Evolutionary conservation across 768 basidiomycete species (phyloP).

Genomic region (Suillus placidus): DNA sequence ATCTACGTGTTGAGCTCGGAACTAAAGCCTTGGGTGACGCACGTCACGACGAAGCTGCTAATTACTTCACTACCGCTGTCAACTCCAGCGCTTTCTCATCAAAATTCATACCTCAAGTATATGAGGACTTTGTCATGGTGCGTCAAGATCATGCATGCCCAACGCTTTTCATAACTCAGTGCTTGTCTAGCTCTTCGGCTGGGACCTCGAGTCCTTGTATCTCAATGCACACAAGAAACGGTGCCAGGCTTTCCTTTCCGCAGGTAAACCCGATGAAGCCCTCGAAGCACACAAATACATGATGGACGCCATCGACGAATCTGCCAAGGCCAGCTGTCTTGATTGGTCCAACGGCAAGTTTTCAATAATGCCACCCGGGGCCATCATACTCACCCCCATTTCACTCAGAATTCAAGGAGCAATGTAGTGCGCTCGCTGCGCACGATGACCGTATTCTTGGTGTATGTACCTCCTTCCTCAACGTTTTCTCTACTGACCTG

Average conservation of each 20-base stretch:
- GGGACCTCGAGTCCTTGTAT: neutral
- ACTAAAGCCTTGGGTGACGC: neutral
- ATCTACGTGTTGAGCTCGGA: neutral
- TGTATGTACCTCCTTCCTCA: neutral
- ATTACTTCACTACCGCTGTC: neutral
- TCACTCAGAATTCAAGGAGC: neutral
- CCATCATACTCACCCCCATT: neutral
- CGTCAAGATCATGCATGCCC: neutral
- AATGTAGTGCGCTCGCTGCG: neutral
- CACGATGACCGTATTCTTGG: neutral
- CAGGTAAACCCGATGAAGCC: neutral
- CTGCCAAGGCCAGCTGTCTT: neutral
- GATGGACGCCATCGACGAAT: neutral
- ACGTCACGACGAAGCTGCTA: neutral
- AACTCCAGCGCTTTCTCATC: neutral
- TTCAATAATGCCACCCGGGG: neutral
- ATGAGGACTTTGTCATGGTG: neutral
- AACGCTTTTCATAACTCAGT: neutral
- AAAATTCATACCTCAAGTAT: neutral
- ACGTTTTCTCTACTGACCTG: neutral
- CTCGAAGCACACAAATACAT: neutral
- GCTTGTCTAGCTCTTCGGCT: neutral
- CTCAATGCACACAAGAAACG: neutral
- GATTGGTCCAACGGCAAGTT: neutral
- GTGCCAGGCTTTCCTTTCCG: neutral